Conservation (phyloP, 2,329 filamentous ascomycete species). For the Penicillium polonicum region DNA sequence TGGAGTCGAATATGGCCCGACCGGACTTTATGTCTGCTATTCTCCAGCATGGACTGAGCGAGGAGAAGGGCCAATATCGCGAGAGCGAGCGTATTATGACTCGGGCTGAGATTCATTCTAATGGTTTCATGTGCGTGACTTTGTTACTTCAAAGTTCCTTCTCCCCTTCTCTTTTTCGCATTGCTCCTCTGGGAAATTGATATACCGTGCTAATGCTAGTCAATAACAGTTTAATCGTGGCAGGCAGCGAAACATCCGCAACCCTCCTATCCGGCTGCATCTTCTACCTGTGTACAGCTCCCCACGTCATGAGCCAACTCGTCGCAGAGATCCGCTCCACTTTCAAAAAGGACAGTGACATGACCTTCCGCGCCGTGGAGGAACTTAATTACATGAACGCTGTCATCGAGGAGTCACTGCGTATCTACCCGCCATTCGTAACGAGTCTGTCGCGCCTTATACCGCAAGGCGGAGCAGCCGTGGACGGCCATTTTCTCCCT, state of each 20-base stretch:
- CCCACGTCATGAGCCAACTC: constrained; percentile 19
- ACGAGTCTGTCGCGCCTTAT: constrained; percentile 26
- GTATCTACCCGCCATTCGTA: constrained; percentile 47
- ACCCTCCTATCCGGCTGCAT: constrained; percentile 41
- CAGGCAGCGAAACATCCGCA: constrained; percentile 43
- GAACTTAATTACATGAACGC: constrained; percentile 47
- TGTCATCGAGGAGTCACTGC: constrained; percentile 49
- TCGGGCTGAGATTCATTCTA: constrained; percentile 25
- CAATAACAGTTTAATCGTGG: constrained; percentile 30
- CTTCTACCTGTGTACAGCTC: constrained; percentile 30
- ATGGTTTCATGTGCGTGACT: constrained; percentile 23
- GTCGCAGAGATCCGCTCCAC: constrained; percentile 24
- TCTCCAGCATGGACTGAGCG: constrained; percentile 23
- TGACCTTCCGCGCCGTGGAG: constrained; percentile 29
- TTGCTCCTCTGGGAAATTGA: too few relatives aligned
- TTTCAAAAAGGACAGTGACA: constrained; percentile 29
- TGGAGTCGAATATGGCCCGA: constrained; percentile 17
- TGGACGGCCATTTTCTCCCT: constrained; percentile 39
- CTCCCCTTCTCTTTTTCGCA: too few relatives aligned
- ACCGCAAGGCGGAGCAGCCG: constrained; percentile 31
- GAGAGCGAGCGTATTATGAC: constrained; percentile 23
- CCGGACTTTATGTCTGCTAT: constrained; percentile 30
- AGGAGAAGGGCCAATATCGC: constrained; percentile 14
- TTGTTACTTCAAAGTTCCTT: too few relatives aligned
- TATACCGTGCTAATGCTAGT: neutral